Conservation (phyloP, 192 early-diverging fungal species). For the Phycomyces nitens region DNA sequence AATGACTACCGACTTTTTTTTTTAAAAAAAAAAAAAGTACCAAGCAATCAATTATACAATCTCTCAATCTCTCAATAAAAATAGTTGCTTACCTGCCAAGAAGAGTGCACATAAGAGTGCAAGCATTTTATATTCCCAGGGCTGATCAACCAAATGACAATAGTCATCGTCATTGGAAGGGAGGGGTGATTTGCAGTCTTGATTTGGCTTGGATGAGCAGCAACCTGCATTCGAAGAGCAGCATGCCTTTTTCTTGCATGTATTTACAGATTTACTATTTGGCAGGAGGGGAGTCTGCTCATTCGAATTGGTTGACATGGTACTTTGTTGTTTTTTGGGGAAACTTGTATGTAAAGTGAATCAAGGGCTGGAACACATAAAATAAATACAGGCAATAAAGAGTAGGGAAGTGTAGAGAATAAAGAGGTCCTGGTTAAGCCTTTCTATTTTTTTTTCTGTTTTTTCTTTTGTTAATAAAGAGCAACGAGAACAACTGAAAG, state of each 20-base stretch:
- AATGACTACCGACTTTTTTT: constrained; percentile 65
- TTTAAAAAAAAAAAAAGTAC: no score
- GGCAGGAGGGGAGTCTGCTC: constrained; percentile 10
- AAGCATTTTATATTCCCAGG: constrained; percentile 50
- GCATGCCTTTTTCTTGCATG: constrained; percentile 5
- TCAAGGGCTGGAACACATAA: no score
- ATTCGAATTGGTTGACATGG: not conserved
- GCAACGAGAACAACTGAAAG: no score
- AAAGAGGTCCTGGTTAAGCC: no score
- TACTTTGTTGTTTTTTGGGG: no score
- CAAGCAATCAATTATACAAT: not conserved
- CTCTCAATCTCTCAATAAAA: not conserved
- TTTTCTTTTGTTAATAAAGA: no score
- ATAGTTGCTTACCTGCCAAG: constrained; percentile 48
- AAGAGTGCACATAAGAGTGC: constrained; percentile 58
- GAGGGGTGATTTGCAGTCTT: not conserved
- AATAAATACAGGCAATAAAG: no score
- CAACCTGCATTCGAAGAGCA: constrained; percentile 13
- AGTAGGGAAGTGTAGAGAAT: no score
- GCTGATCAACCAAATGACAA: constrained; percentile 24
- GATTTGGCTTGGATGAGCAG: constrained; percentile 3
- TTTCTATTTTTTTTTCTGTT: no score
- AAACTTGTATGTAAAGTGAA: no score
- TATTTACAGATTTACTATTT: not conserved
- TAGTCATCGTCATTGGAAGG: constrained; percentile 13